Evolutionary conservation across 2,329 filamentous ascomycete genomes (phyloP).

Genomic region (Pyricularia sp.): DNA sequence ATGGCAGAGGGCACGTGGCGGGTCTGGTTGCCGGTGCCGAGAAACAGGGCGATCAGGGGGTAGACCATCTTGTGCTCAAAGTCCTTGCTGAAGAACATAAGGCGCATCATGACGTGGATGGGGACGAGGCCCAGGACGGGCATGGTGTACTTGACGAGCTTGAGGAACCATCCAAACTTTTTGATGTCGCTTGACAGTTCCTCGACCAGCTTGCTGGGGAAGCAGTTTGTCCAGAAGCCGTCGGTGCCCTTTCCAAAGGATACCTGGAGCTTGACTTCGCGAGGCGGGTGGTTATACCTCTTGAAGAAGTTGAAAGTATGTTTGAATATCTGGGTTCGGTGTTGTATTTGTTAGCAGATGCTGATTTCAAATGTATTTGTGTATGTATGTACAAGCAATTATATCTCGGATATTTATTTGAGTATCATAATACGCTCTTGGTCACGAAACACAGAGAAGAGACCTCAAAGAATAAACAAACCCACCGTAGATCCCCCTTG

Average conservation of each 20-base stretch:
- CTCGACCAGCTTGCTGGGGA: conserved; percentile 43
- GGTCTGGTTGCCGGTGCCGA: conserved; percentile 64
- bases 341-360: not conserved
- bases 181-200: conserved; percentile 42
- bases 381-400: conserved; percentile 2
- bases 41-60: conserved; percentile 59
- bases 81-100: conserved; percentile 56
- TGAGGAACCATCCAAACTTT: conserved; percentile 41
- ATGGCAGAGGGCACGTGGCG: conserved; percentile 58
- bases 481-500: conserved; percentile 38
- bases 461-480: not conserved
- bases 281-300: conserved; percentile 39
- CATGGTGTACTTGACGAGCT: conserved; percentile 46
- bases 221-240: conserved; percentile 54
- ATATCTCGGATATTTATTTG: not conserved
- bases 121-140: conserved; percentile 46
- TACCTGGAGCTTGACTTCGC: conserved; percentile 47
- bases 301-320: conserved; percentile 54
- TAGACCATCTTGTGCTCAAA: conserved; percentile 60
- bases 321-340: conserved; percentile 42
- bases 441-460: conserved; percentile 5
- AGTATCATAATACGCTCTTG: no score
- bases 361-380: not conserved
- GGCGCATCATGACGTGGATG: conserved; percentile 49
- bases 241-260: conserved; percentile 47